Base-by-base conservation (phyloP, 495 filamentous ascomycete genomes). In the Filosporella fistucella region DNA sequence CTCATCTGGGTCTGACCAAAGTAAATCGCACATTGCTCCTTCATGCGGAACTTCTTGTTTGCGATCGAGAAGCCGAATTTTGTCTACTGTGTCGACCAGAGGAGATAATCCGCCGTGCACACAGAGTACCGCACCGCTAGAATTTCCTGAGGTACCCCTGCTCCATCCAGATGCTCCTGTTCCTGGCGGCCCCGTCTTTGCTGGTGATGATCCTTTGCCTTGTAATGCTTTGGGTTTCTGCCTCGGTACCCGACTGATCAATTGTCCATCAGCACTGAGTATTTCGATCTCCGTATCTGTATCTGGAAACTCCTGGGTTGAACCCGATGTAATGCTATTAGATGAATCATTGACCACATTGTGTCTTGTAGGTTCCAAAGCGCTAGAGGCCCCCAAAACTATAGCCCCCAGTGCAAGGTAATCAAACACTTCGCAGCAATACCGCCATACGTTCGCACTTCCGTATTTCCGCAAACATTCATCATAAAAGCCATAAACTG, bases 31-130 rank as follows among this genome's bases (percentile, higher is more conserved):
- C 93, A 98, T 98, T 55, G 93, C 89, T 42, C 93, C 93, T 71
- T 98, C 93, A 65, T 98, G 93, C 0, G 93, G 93, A 2, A 98
- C 93, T 66, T 98, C 93, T 67, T 98, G 93, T 66, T 97, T 98
- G 34, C 93, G 82, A 66, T 98, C 93, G 21, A 98, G 77, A 13
- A 96, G 72, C 21, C 94, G 81, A 65, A 98, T 98, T 63, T 95
- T 96, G 66, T 98, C 94, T 42, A 98, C 86, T 13, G 76, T 88
- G 62, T 96, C 94, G 55, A 98, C 87, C 9, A 96, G 71, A 1
- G 93, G 93, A 26, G 85, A 90, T 23, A 98, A 71, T 3, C 93
- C 93, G 36, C 93, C 93, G 64, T 98, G 93, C 0, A 98, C 93
- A 60, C 93, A 98, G 18, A 98, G 77, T 9, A 98, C 85, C 8